phyloP scores from a whole-genome alignment of 1,139 yeast species.

The Nakaseomyces glabratus region DNA sequence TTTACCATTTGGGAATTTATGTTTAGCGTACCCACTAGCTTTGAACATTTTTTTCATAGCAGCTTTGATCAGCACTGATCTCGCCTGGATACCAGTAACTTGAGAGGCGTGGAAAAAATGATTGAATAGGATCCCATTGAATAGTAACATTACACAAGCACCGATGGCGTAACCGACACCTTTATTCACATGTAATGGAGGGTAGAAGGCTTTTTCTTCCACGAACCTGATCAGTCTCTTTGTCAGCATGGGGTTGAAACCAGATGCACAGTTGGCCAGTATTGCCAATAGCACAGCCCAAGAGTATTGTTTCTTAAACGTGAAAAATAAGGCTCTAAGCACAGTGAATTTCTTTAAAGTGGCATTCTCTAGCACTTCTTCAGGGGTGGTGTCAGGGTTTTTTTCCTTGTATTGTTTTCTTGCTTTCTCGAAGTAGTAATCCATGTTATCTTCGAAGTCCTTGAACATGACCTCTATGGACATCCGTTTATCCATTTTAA shows the following conservation, averaged over 20 bases:
- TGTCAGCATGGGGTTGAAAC: slow-evolving; percentile 45
- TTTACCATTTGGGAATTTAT: slow-evolving; percentile 54
- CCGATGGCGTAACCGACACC: slow-evolving; percentile 61
- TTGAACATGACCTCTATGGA: slow-evolving; percentile 42
- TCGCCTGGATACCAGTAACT: slow-evolving; percentile 59
- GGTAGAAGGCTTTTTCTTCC: slow-evolving; percentile 31
- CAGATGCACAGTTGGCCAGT: slow-evolving; percentile 42
- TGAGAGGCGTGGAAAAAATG: slow-evolving; percentile 55
- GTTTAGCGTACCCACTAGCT: slow-evolving; percentile 51
- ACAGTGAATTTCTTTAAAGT: slow-evolving; percentile 38
- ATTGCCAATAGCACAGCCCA: slow-evolving; percentile 38
- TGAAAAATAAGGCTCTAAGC: slow-evolving; percentile 42
- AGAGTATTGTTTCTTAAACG: slow-evolving; percentile 46
- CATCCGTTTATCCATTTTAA: slow-evolving; percentile 42
- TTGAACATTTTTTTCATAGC: slow-evolving; percentile 56
- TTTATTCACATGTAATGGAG: slow-evolving; percentile 31
- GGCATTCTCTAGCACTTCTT: slow-evolving; percentile 27
- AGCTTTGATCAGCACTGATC: slow-evolving; percentile 58
- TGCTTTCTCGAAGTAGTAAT: slow-evolving; percentile 33
- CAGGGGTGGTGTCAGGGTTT: slow-evolving; percentile 31
- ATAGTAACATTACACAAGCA: slow-evolving; percentile 38
- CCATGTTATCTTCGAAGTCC: slow-evolving; percentile 35
- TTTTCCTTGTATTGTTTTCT: slow-evolving; percentile 22
- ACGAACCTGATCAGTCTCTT: slow-evolving; percentile 47
- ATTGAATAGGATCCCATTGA: slow-evolving; percentile 47